phyloP scores from a whole-genome alignment of 208 protist genomes.

The Trypanosoma melophagium region DNA sequence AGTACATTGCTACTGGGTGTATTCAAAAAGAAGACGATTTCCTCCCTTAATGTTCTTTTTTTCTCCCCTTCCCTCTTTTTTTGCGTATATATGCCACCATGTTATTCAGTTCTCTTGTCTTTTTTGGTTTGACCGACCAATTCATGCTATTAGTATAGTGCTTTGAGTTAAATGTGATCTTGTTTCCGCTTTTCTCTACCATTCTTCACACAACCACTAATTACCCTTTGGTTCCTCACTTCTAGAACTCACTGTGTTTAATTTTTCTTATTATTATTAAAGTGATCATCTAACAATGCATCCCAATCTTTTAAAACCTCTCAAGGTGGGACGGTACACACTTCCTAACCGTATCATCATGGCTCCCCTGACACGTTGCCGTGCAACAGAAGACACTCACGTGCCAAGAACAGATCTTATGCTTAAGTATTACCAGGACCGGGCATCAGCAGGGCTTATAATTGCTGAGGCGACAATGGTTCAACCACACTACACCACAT shows the following conservation, averaged over 20 bases:
- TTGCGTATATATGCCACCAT: too few species aligned
- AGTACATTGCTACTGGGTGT: too few species aligned
- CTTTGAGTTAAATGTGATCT: too few species aligned
- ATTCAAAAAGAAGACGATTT: background rate
- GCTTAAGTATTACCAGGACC: constrained; percentile 69
- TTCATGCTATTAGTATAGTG: too few species aligned
- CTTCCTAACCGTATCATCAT: constrained; percentile 63
- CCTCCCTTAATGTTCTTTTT: constrained; percentile 2
- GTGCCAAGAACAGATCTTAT: constrained; percentile 37
- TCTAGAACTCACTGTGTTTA: background rate
- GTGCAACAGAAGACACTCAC: constrained; percentile 40
- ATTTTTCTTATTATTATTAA: too few species aligned
- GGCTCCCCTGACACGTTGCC: constrained; percentile 66
- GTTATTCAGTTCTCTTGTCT: too few species aligned
- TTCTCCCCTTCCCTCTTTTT: constrained; percentile 12
- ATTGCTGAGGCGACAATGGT: constrained; percentile 70
- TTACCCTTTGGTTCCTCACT: too few species aligned
- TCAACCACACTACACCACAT: constrained; percentile 44
- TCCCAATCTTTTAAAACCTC: constrained; percentile 38
- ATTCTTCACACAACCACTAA: too few species aligned
- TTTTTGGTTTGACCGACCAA: too few species aligned
- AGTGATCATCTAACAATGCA: too few species aligned
- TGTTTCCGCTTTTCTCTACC: background rate
- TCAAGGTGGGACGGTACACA: constrained; percentile 35
- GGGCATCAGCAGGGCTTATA: constrained; percentile 64